Conservation (phyloP, 202 grass and related monocot species). For the Bolboschoenoplectus hybrid region DNA sequence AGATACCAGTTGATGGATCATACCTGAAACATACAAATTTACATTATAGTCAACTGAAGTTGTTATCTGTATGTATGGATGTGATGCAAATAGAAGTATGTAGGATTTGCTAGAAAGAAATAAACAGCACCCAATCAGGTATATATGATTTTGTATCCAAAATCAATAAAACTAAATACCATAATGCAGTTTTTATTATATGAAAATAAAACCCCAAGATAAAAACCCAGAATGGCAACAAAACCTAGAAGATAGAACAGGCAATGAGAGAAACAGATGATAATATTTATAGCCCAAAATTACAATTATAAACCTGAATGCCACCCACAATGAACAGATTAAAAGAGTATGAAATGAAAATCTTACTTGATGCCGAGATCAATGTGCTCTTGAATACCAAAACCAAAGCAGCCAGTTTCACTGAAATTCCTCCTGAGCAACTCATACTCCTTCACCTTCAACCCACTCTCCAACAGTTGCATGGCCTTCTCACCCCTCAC, state of each 20-base stretch:
- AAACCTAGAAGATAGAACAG: background rate
- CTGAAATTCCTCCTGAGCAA: conserved; percentile 81
- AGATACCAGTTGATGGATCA: conserved; percentile 83
- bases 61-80: background rate
- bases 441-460: conserved; percentile 84
- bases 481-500: conserved; percentile 77
- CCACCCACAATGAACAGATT: background rate
- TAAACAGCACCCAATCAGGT: background rate
- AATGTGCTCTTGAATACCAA: conserved; percentile 79
- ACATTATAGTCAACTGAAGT: background rate
- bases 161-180: background rate
- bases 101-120: background rate
- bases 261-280: background rate
- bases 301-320: background rate
- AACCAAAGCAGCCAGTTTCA: conserved; percentile 70
- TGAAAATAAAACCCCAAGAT: background rate
- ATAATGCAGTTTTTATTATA: background rate
- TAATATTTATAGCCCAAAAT: background rate
- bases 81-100: background rate
- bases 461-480: conserved; percentile 78
- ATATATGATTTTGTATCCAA: background rate
- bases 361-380: conserved; percentile 81
- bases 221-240: background rate
- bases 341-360: background rate
- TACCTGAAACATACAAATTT: conserved; percentile 46